Evolutionary conservation across 2,329 filamentous ascomycete genomes (phyloP).

Genomic region (Neoarthrinium moseri): DNA sequence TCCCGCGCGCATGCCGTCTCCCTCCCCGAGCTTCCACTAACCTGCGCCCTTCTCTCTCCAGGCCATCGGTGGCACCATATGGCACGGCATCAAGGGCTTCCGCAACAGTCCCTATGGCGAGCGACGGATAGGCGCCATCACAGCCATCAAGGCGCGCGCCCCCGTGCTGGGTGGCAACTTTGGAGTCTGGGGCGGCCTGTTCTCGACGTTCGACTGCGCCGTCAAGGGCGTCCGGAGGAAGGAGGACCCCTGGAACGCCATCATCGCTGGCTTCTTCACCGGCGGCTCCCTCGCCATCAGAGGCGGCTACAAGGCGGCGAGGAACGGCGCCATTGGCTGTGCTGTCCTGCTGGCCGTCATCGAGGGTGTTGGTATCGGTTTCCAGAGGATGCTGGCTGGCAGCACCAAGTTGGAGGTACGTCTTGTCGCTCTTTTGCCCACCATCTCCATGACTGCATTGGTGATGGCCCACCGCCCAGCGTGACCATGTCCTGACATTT

Average conservation of each 20-base stretch:
- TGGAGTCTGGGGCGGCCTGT: conserved; percentile 94
- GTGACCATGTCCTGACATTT: too few species aligned
- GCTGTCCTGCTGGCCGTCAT: conserved; percentile 93
- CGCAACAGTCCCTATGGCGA: conserved; percentile 89
- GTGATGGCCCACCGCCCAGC: too few species aligned
- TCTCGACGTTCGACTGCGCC: conserved; percentile 94
- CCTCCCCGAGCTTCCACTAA: not conserved
- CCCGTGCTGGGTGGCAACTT: conserved; percentile 97
- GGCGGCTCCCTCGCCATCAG: conserved; percentile 88
- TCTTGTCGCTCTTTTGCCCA: conserved; percentile 10
- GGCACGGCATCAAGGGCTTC: conserved; percentile 97
- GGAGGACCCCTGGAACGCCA: conserved; percentile 98
- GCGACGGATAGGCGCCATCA: conserved; percentile 91
- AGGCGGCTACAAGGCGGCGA: conserved; percentile 86
- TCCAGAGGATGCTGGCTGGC: conserved; percentile 91
- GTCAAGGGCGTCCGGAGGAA: conserved; percentile 93
- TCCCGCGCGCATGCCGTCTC: conserved; percentile 8
- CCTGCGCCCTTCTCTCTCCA: conserved; percentile 26
- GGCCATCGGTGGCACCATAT: conserved; percentile 80
- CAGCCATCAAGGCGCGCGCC: conserved; percentile 94
- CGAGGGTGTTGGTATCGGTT: conserved; percentile 94
- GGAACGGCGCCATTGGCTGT: conserved; percentile 95
- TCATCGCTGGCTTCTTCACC: conserved; percentile 96
- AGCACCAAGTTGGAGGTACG: conserved; percentile 78
- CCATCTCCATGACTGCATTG: too few species aligned